A percentile compares a stretch with the other conserved stretches of the same genome.
Evolutionary conservation across 1,284 basidiomycete species (phyloP).

Genomic region (Salmacisia buchloeana): DNA sequence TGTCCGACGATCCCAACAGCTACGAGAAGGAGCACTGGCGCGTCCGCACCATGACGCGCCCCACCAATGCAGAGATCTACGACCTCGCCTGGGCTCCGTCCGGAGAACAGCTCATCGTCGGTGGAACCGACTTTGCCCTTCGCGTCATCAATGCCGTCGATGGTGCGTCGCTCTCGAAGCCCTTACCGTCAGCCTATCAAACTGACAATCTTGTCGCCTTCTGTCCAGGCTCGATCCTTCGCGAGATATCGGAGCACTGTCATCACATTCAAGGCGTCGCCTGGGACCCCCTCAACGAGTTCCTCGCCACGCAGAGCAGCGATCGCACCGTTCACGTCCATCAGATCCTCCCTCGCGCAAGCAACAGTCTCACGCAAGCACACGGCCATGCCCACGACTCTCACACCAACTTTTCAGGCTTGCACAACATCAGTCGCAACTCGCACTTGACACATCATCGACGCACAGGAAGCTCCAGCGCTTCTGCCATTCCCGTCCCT

Average conservation of each 20-base stretch:
- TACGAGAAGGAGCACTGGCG: constrained; percentile 95
- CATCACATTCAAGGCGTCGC: constrained; percentile 50
- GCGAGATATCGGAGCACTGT: constrained; percentile 45
- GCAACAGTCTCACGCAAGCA: constrained; percentile 53
- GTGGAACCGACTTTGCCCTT: constrained; percentile 92
- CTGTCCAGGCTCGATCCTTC: constrained; percentile 50
- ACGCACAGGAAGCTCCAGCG: constrained; percentile 25
- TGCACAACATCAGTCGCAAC: constrained; percentile 34
- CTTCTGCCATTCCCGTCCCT: neutral
- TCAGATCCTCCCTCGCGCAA: constrained; percentile 18
- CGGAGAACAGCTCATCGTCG: constrained; percentile 85
- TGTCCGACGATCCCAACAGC: constrained; percentile 66
- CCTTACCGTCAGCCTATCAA: neutral
- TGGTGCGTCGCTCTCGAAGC: constrained; percentile 52
- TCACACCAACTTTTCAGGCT: neutral
- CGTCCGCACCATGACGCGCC: constrained; percentile 76
- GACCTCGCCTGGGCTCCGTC: constrained; percentile 95
- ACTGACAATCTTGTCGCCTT: constrained; percentile 58
- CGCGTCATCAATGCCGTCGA: constrained; percentile 72
- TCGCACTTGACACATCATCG: constrained; percentile 35
- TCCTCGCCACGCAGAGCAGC: constrained; percentile 47
- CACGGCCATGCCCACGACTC: neutral
- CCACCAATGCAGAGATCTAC: constrained; percentile 67
- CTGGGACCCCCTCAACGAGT: constrained; percentile 47
- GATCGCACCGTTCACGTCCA: constrained; percentile 45